Evolutionary conservation across 78 protist genomes (phyloP), one percentile per base, ranked within the genome.

Genomic region (Creolimax fragrantissima): DNA sequence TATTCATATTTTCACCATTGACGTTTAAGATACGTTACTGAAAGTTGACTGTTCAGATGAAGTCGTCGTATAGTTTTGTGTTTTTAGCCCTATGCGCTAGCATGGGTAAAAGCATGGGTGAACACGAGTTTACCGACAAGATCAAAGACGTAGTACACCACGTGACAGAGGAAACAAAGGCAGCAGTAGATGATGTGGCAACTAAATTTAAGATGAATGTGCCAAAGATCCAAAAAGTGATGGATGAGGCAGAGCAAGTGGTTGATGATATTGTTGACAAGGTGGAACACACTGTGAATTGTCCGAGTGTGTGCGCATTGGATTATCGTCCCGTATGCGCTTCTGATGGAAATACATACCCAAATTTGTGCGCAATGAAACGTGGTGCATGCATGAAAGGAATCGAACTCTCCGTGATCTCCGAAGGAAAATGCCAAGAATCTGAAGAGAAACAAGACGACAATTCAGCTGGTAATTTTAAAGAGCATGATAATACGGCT

Each of bases 241-340:
- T 83, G 5, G 86, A 35, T 17, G 5, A 0, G 86, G 7, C 7
- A 58, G 17, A 32, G 74, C 74, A 58, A 58, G 74, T 32, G 2
- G 35, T 24, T 41, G 42, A 35, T 35, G 35, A 83, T 6, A 0
- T 6, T 24, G 86, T 41, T 41, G 37, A 83, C 44, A 35, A 6
- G 86, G 35, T 35, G 7, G 7, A 83, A 35, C 35, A 24, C 7
- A 6, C 7, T 83, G 5, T 24, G 41, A 5, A 35, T 83, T 90
- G 92, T 90, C 92, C 92, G n/a, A 37, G 17, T 24, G 58, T 90
- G 44, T 90, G 92, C 81, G 58, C 92, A 17, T 58, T 90, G 92
- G 92, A 90, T 7, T 90, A 7, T 11, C 32, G 35, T 11, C 92
- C 92, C 35, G 92, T 90, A 17, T 90, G 92, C 58, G 92, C 81